Percentiles rank a stretch among this genome's conserved stretches.
phyloP scores from a whole-genome alignment of 257 asterid genomes.

The Ilex asprella region DNA sequence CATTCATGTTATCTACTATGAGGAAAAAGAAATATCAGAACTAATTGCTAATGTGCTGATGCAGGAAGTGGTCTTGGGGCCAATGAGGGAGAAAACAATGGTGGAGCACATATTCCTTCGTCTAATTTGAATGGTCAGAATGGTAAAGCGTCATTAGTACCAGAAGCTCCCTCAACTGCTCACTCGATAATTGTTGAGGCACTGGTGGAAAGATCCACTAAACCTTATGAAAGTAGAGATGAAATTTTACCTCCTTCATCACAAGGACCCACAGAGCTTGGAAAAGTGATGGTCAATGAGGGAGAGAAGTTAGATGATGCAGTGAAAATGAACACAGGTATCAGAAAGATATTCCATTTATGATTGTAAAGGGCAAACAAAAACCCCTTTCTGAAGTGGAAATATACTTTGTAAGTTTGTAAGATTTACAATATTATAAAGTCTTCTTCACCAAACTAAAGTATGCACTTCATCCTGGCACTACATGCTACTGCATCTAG shows the following conservation, averaged over 20 bases:
- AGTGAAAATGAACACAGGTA: conserved; percentile 29
- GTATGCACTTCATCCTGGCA: no score
- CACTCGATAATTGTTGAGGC: conserved; percentile 1
- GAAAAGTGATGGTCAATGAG: conserved; percentile 9
- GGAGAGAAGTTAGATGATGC: conserved; percentile 12
- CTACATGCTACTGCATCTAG: no score
- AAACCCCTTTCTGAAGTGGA: background rate
- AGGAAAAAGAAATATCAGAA: no score
- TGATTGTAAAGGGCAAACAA: background rate
- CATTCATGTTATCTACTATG: no score
- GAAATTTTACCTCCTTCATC: conserved; percentile 1
- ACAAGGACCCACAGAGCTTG: conserved; percentile 21
- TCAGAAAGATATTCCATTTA: background rate
- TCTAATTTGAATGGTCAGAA: conserved; percentile 24
- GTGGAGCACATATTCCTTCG: conserved; percentile 13
- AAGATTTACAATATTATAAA: no score
- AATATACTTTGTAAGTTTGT: no score
- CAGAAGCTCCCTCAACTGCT: conserved; percentile 13
- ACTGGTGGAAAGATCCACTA: background rate
- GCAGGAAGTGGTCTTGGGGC: conserved; percentile 29
- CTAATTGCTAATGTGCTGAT: conserved; percentile 6
- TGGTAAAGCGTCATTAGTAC: conserved; percentile 17
- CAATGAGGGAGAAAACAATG: conserved; percentile 12
- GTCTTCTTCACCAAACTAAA: no score
- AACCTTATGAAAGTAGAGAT: conserved; percentile 10